Evolutionary conservation across 768 basidiomycete species (phyloP), one percentile per base, ranked within the genome.

Genomic region (Xerocomellus amylosporus): DNA sequence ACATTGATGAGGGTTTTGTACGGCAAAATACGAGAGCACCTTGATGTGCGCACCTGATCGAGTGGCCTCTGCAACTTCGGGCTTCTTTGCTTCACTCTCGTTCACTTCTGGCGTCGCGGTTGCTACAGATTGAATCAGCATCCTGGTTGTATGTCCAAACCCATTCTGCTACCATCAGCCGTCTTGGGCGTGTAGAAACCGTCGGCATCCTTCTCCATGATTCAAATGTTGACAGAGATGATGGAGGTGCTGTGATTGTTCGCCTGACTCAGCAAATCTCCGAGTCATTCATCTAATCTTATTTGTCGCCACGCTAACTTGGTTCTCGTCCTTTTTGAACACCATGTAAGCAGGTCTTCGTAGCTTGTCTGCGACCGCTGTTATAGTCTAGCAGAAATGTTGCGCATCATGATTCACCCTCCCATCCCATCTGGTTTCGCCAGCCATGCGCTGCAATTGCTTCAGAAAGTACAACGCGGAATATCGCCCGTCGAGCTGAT

Each of bases 131-230:
- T 17, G 10, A 24, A 55, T 68, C 40, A 70, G 60, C 10, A 34
- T 26, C 30, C 1, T n/a, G 4, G 10, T 40, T 22, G 8, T 31
- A 43, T 13, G 9, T 28, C 12, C 24, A 28, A 37, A 15, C 4
- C 0, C 1, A 48, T 12, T 55, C 41, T 39, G 28, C 34, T 69
- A 86, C 84, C 78, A 59, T 74, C 69, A 12, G 64, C 55, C 31
- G 65, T 36, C 52, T 73, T 75, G 7, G 87, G 78, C 19, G 78
- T 83, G 65, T 87, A 90, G 70, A 91, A 90, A 2, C 89, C 89
- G 51, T 91, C 89, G 49, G 81, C 86, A 70, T 89, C 88, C 73
- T 87, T 90, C 67, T 87, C 77, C 79, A 88, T 80, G 52, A 60
- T 68, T 54, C 64, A 49, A 47, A 44, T 28, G 55, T 54, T 46